These are phyloP conservation scores for Chlamydomonas asymmetrica DNA, from an alignment of 139 green algal species.

Conservation along the genomic window DNA sequence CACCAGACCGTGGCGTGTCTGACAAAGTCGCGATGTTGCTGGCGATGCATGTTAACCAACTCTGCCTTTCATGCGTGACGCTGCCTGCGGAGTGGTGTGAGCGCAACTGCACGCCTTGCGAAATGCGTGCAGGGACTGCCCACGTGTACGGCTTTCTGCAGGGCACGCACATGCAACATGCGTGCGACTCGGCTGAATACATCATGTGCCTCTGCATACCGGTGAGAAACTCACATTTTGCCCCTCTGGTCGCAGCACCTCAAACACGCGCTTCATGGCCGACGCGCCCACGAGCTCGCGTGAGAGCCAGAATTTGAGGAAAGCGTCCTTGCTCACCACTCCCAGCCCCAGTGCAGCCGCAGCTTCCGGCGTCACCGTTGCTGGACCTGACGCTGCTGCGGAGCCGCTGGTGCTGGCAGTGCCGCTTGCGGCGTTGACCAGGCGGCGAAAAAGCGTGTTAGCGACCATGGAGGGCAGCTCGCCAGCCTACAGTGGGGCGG, in stretches of 20 bases:
- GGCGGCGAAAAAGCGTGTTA: conserved; percentile 76
- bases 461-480: conserved; percentile 81
- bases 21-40: too few species aligned
- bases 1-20: too few species aligned
- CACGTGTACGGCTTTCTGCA: too few species aligned
- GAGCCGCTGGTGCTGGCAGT: conserved; percentile 30
- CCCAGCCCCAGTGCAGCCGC: conserved; percentile 15
- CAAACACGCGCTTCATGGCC: conserved; percentile 45
- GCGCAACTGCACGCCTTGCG: too few species aligned
- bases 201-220: neutral
- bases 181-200: neutral
- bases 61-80: too few species aligned
- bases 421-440: conserved; percentile 40
- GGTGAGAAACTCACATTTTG: conserved; percentile 38
- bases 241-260: conserved; percentile 49
- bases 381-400: conserved; percentile 16
- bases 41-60: too few species aligned
- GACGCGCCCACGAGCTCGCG: conserved; percentile 34
- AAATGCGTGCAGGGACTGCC: too few species aligned
- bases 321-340: conserved; percentile 37
- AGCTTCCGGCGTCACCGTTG: conserved; percentile 55
- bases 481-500: conserved; percentile 66
- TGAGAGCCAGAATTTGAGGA: conserved; percentile 49
- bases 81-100: too few species aligned
- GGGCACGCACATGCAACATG: too few species aligned